Conservation (phyloP, 1,284 basidiomycete genomes). For the Irpex rosettiformis region DNA sequence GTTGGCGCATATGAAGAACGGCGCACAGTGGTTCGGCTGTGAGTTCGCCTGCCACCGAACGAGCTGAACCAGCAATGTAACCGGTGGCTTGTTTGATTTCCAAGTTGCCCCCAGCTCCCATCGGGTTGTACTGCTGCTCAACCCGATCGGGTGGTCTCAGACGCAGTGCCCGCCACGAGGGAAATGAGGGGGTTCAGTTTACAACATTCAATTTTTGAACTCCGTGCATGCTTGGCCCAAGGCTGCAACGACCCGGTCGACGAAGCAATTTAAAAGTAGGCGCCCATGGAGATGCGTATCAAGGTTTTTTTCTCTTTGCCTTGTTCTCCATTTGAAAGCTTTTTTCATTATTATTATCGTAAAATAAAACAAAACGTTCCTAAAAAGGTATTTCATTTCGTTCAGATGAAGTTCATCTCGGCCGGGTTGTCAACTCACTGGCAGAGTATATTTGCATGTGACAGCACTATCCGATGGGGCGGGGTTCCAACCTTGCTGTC, state of each 20-base stretch:
- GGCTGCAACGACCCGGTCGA: not conserved
- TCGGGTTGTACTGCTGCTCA: too few relatives aligned
- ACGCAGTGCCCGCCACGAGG: not conserved
- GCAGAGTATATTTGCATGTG: too few relatives aligned
- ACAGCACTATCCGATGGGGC: too few relatives aligned
- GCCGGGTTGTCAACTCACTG: too few relatives aligned
- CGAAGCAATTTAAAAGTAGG: not conserved
- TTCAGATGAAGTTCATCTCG: too few relatives aligned
- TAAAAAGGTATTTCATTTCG: not conserved
- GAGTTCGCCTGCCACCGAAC: too few relatives aligned
- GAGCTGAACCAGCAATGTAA: too few relatives aligned
- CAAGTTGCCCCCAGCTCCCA: not conserved
- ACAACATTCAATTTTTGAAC: too few relatives aligned
- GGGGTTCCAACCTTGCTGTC: not conserved
- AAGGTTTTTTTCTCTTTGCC: not conserved
- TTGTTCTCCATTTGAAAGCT: not conserved
- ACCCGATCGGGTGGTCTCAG: not conserved
- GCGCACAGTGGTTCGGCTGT: too few relatives aligned
- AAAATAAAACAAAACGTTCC: not conserved
- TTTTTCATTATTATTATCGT: too few relatives aligned
- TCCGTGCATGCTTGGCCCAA: not conserved
- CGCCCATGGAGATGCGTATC: slow-evolving; percentile 1
- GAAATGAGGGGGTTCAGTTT: too few relatives aligned
- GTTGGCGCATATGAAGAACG: too few relatives aligned
- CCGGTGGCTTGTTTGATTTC: not conserved